Conservation (phyloP, 2,329 filamentous ascomycete species). For the Arthrobotrys sphaeroides region DNA sequence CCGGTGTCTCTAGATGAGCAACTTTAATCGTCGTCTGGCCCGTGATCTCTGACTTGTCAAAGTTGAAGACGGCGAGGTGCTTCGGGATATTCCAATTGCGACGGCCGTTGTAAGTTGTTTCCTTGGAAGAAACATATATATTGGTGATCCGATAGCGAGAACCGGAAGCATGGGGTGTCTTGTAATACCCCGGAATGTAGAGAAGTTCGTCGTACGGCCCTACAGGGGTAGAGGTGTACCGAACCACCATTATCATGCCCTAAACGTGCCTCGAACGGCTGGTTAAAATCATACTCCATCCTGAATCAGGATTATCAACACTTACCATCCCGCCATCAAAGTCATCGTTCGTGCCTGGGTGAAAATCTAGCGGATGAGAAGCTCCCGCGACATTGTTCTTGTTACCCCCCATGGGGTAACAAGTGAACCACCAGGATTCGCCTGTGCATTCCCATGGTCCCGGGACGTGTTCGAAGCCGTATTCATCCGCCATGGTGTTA, state of each 20-base stretch:
- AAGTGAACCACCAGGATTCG: slow-evolving; percentile 48
- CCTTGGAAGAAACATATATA: slow-evolving; percentile 67
- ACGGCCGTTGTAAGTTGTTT: slow-evolving; percentile 67
- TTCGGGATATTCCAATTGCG: slow-evolving; percentile 69
- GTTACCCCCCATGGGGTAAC: slow-evolving; percentile 31
- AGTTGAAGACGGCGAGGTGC: slow-evolving; percentile 67
- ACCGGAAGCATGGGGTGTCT: slow-evolving; percentile 61
- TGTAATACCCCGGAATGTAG: slow-evolving; percentile 64
- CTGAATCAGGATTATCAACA: not conserved
- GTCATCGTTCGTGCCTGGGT: slow-evolving; percentile 26
- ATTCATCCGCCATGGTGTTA: slow-evolving; percentile 4
- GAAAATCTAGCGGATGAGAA: slow-evolving; percentile 30
- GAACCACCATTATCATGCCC: slow-evolving; percentile 66
- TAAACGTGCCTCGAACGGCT: slow-evolving; percentile 63
- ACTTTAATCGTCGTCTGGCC: slow-evolving; percentile 37
- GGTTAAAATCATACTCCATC: not conserved
- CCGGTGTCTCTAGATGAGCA: slow-evolving; percentile 38
- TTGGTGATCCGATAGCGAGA: slow-evolving; percentile 64
- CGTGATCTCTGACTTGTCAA: slow-evolving; percentile 54
- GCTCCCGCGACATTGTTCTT: slow-evolving; percentile 9
- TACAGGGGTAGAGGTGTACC: slow-evolving; percentile 66
- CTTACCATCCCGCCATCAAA: slow-evolving; percentile 33
- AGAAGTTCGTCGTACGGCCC: slow-evolving; percentile 68
- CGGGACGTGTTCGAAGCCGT: slow-evolving; percentile 26
- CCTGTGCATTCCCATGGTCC: slow-evolving; percentile 43